phyloP scores from a whole-genome alignment of 1,284 basidiomycete species.

The Volvariella volvacea region DNA sequence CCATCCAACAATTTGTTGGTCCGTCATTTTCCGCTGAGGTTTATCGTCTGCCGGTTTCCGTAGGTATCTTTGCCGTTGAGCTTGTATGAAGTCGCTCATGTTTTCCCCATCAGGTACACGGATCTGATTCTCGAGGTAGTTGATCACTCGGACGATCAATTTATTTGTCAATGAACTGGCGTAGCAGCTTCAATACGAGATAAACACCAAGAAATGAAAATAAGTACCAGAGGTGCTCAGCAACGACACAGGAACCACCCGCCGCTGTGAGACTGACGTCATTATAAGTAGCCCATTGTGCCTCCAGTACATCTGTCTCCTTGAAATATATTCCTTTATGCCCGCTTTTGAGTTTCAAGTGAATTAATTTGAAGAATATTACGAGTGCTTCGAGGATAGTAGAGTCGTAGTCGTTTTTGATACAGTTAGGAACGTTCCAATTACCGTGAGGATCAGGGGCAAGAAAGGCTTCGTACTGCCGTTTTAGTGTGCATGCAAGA shows the following conservation, averaged over 20 bases:
- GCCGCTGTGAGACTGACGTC: conserved; percentile 87
- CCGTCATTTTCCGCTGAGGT: conserved; percentile 51
- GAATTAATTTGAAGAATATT: conserved; percentile 91
- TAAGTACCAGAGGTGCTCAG: conserved; percentile 84
- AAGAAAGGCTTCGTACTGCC: conserved; percentile 88
- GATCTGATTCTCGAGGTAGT: conserved; percentile 93
- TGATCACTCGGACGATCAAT: conserved; percentile 84
- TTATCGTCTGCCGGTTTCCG: conserved; percentile 14
- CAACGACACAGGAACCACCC: conserved; percentile 88
- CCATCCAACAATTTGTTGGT: conserved; percentile 82
- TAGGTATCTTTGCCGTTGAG: conserved; percentile 12
- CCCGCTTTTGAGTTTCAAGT: conserved; percentile 95
- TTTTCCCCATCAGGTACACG: conserved; percentile 57
- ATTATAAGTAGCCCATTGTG: conserved; percentile 94
- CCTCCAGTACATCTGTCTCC: conserved; percentile 95
- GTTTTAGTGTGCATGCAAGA: conserved; percentile 90
- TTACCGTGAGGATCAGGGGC: conserved; percentile 80
- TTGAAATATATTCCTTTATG: conserved; percentile 92
- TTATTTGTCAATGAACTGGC: conserved; percentile 81
- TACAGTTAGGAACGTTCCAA: conserved; percentile 87
- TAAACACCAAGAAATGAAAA: conserved; percentile 1
- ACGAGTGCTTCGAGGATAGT: conserved; percentile 85
- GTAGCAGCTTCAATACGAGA: conserved; percentile 4
- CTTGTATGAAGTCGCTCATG: conserved; percentile 18
- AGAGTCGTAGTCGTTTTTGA: conserved; percentile 84